phyloP scores from a whole-genome alignment of 768 basidiomycete genomes.

The Russula ochroleuca region DNA sequence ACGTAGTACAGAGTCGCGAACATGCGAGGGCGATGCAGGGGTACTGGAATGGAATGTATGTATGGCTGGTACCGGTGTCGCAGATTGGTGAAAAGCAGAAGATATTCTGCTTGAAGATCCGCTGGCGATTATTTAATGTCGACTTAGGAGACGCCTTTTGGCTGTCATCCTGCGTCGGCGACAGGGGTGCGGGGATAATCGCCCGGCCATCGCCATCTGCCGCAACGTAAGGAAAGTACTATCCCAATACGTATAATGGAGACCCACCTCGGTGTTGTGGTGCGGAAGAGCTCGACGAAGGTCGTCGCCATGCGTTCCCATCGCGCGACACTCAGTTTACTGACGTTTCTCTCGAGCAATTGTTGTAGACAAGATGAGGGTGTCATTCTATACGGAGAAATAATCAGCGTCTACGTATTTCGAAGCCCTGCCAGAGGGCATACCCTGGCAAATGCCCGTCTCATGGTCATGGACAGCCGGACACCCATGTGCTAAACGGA shows the following conservation, averaged over 20 bases:
- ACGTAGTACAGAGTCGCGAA: too few relatives aligned
- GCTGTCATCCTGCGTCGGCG: slow-evolving; percentile 58
- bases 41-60: too few relatives aligned
- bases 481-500: slow-evolving; percentile 98
- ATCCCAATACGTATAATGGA: background rate
- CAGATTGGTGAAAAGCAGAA: too few relatives aligned
- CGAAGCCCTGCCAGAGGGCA: slow-evolving; percentile 24
- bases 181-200: slow-evolving; percentile 84
- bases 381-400: slow-evolving; percentile 79
- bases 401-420: slow-evolving; percentile 7
- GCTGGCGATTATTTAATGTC: slow-evolving; percentile 67
- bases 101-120: slow-evolving; percentile 96
- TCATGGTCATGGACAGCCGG: slow-evolving; percentile 98
- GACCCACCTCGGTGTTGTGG: slow-evolving; percentile 70
- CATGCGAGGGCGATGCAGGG: too few relatives aligned
- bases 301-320: slow-evolving; percentile 93
- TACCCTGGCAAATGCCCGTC: slow-evolving; percentile 99
- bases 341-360: slow-evolving; percentile 86
- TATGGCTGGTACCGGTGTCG: too few relatives aligned
- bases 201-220: slow-evolving; percentile 61
- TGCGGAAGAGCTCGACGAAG: slow-evolving; percentile 94
- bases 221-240: slow-evolving; percentile 21
- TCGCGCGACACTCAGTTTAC: slow-evolving; percentile 72
- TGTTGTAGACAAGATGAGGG: slow-evolving; percentile 96
- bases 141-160: slow-evolving; percentile 45